phyloP scores from a whole-genome alignment of 805 yeast genomes.

The Brettanomyces nanus region DNA sequence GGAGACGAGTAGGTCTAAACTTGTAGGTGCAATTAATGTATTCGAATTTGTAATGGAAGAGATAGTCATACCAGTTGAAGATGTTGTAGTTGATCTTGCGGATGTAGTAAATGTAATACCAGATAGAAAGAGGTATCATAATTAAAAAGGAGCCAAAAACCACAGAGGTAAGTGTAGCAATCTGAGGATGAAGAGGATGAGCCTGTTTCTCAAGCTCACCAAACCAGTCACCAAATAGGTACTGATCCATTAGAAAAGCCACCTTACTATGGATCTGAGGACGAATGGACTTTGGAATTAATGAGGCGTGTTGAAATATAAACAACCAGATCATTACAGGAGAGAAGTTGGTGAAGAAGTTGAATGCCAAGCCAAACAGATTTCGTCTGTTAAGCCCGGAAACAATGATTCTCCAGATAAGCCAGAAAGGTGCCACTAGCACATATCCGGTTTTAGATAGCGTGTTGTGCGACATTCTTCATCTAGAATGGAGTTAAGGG shows the following conservation, averaged over 20 bases:
- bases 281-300: slow-evolving; percentile 44
- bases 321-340: slow-evolving; percentile 48
- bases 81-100: background rate
- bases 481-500: too few species aligned
- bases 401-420: too few species aligned
- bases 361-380: too few species aligned
- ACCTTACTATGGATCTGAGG: slow-evolving; percentile 45
- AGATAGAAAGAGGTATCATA: background rate
- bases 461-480: too few species aligned
- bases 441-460: too few species aligned
- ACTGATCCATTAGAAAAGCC: slow-evolving; percentile 33
- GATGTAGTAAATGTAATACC: background rate
- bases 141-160: too few species aligned
- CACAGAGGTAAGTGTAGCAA: background rate
- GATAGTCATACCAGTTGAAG: background rate
- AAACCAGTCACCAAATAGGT: background rate
- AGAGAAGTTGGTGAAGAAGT: slow-evolving; percentile 41
- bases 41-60: background rate
- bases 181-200: background rate
- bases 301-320: slow-evolving; percentile 52
- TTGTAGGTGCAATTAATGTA: background rate
- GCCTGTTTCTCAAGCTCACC: background rate
- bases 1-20: slow-evolving; percentile 18
- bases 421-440: too few species aligned
- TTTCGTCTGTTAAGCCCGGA: too few species aligned